Conservation (phyloP, 1,284 basidiomycete genomes). For the Rhodotorula sp. region DNA sequence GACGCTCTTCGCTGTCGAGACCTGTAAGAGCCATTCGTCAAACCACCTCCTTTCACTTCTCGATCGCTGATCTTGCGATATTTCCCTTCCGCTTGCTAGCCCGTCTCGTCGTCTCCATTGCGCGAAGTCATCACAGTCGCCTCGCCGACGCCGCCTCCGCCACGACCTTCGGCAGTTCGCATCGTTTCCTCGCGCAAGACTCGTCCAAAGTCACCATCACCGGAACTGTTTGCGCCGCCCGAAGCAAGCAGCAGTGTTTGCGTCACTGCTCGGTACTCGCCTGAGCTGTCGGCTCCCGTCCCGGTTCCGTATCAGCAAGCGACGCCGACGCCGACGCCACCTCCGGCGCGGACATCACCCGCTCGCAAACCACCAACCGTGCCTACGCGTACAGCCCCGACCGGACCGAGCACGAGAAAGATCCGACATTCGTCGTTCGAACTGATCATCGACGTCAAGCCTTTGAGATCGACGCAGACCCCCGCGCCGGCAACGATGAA, state of each 20-base stretch:
- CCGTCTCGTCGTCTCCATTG: neutral
- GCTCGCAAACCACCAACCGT: neutral
- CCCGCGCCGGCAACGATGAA: neutral
- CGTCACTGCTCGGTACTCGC: neutral
- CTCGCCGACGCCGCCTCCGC: neutral
- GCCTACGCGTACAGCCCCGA: neutral
- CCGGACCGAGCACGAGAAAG: neutral
- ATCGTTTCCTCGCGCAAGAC: neutral
- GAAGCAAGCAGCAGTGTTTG: neutral
- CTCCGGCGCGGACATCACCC: neutral
- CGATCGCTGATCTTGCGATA: no score
- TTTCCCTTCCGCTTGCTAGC: neutral
- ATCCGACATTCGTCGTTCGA: constrained; percentile 12
- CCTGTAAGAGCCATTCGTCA: neutral
- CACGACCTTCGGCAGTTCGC: neutral
- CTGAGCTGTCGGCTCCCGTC: neutral
- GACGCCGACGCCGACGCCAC: constrained; percentile 12
- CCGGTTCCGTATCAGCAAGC: constrained; percentile 4
- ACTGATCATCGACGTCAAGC: constrained; percentile 11
- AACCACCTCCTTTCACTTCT: no score
- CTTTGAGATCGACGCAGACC: neutral
- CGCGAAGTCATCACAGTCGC: constrained; percentile 7
- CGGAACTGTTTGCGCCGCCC: neutral
- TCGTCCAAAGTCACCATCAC: constrained; percentile 1
- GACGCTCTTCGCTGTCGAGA: neutral